Evolutionary conservation across 176 grass and related monocot genomes (phyloP).

Genomic region (Aegilops longissima): DNA sequence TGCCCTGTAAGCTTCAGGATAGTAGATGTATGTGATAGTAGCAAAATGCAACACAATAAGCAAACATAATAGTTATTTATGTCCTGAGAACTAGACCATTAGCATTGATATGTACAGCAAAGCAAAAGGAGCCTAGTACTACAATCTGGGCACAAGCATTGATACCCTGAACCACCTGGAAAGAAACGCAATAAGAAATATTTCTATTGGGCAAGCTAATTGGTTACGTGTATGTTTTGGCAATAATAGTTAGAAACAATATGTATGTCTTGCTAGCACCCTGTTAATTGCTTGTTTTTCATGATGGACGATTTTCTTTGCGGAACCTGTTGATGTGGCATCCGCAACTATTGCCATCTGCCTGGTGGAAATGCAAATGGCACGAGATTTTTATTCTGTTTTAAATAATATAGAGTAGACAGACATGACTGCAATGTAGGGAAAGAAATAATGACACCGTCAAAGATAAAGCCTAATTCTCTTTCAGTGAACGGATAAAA

Average conservation of each 20-base stretch:
- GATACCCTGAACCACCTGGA: not conserved
- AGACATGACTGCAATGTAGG: not conserved
- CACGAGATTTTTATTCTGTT: not conserved
- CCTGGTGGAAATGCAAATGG: not conserved
- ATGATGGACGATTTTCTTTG: not conserved
- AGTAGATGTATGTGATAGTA: not conserved
- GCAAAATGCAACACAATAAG: not conserved
- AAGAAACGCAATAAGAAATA: not conserved
- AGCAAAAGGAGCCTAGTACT: not conserved
- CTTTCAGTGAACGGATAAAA: not conserved
- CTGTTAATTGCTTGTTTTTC: not conserved
- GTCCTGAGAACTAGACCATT: not conserved
- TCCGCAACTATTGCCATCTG: not conserved
- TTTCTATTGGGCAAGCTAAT: not conserved
- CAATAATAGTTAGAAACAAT: not conserved
- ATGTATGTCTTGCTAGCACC: not conserved
- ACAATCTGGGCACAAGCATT: not conserved
- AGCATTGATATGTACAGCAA: not conserved
- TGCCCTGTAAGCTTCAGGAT: not conserved
- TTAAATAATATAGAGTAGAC: not conserved
- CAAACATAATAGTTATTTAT: not conserved
- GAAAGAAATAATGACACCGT: not conserved
- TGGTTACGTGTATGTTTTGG: not conserved
- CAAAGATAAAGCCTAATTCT: not conserved
- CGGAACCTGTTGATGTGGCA: not conserved